A percentile compares a stretch with the other conserved stretches of the same genome.
Evolutionary conservation across 148 eudicot genomes (phyloP).

Genomic region (Limonium bicolor): DNA sequence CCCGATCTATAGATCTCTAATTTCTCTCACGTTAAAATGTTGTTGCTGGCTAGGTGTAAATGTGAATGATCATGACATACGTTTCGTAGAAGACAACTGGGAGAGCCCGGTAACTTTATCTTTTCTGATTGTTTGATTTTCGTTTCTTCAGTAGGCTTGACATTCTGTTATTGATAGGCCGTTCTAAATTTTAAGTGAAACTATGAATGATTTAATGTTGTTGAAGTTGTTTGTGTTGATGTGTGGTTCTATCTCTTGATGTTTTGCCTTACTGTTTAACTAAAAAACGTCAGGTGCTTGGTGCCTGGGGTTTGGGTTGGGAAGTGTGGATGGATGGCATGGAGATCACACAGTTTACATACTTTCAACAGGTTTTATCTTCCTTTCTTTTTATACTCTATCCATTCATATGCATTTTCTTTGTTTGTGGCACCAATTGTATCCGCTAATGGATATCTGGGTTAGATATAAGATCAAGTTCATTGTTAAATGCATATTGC

Average conservation of each 20-base stretch:
- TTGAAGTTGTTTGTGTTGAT: not conserved
- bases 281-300: constrained; percentile 90
- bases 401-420: not conserved
- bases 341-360: constrained; percentile 98
- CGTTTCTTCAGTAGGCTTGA: too few species aligned
- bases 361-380: constrained; percentile 84
- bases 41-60: constrained; percentile 49
- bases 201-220: not conserved
- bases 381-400: not conserved
- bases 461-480: too few species aligned
- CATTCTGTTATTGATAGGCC: too few species aligned
- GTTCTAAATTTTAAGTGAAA: too few species aligned
- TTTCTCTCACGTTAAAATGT: not conserved
- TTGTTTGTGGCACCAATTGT: too few species aligned
- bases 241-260: not conserved
- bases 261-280: not conserved
- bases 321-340: constrained; percentile 99
- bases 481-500: too few species aligned
- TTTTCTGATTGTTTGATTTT: not conserved
- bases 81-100: constrained; percentile 99
- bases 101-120: constrained; percentile 81
- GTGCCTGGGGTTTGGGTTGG: constrained; percentile 99
- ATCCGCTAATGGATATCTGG: too few species aligned
- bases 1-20: not conserved
- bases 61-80: constrained; percentile 94